Evolutionary conservation across 2,329 filamentous ascomycete genomes (phyloP), one percentile per base, ranked within the genome.

Genomic region (Pezicula radicicola): DNA sequence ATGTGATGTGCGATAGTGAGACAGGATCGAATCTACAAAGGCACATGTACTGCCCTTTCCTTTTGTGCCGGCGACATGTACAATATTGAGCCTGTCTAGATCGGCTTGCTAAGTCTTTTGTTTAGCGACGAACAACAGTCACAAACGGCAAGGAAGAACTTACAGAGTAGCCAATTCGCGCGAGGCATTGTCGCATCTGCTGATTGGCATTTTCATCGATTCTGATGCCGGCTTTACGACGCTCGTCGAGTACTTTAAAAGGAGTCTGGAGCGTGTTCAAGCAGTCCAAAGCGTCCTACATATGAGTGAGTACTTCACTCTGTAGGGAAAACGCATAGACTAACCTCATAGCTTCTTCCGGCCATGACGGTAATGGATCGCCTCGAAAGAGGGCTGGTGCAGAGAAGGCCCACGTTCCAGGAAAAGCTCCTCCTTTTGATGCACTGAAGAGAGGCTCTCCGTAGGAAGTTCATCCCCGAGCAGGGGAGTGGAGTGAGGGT

Each of bases 221-320:
- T 27, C 78, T 80, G 56, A 84, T 75, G 18, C 90, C 88, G 16
- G 87, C 87, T 67, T 89, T 89, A 50, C 84, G 80, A 48, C 94
- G 85, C 47, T 87, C 84, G 66, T 96, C 85, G 16, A 97, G 81
- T 48, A 91, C 80, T 46, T 87, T 82, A 66, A 87, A 93, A 48
- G 96, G 95, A 40, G 89, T 91, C 70, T 99, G 94, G 47, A 97
- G 83, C 42, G 89, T 88, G 70, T 97, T 97, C 65, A 97, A 81
- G 37, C 88, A 84, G 60, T 84, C 77, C 57, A 97, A 85, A 45
- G 93, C 94, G 68, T 94, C 91, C 91, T 96, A 59, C n/a, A 37
- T n/a, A 33, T 25, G 18, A 28, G 13, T 41, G n/a, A 30, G 35
- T 37, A 48, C 12, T 16, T 25, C 21, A 16, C n/a, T 16, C 6